A percentile compares a stretch with the other conserved stretches of the same genome.
Evolutionary conservation across 331 rosid species (phyloP).

Genomic region (Pyrus hybrid): DNA sequence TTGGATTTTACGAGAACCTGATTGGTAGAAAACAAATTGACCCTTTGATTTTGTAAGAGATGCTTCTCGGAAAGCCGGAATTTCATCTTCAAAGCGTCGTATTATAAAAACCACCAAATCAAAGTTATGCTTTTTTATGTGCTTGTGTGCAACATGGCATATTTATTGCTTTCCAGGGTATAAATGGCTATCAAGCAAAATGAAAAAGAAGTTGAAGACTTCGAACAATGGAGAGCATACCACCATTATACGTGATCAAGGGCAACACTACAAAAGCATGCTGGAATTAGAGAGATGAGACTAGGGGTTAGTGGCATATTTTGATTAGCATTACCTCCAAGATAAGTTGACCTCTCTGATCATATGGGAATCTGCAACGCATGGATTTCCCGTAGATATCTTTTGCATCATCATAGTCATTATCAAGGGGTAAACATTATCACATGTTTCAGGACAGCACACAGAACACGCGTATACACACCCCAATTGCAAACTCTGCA

Average conservation of each 20-base stretch:
- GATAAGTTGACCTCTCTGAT: slow-evolving; percentile 70
- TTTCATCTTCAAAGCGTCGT: too few relatives aligned
- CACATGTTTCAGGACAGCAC: slow-evolving; percentile 81
- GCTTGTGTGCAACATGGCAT: background rate
- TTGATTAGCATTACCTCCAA: slow-evolving; percentile 63
- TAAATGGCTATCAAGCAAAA: background rate
- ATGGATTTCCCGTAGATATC: slow-evolving; percentile 79
- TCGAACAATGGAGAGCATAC: too few relatives aligned
- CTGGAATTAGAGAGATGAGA: background rate
- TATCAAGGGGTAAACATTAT: slow-evolving; percentile 83
- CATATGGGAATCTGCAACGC: slow-evolving; percentile 85
- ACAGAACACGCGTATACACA: slow-evolving; percentile 58
- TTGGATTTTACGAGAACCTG: too few relatives aligned
- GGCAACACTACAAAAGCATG: background rate
- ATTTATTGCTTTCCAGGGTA: background rate
- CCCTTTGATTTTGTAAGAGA: too few relatives aligned
- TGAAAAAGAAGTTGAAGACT: background rate
- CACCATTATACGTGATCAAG: background rate
- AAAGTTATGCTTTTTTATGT: background rate
- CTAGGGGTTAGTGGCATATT: slow-evolving; percentile 9
- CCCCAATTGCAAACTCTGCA: slow-evolving; percentile 68
- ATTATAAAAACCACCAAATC: background rate
- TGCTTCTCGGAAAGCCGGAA: too few relatives aligned
- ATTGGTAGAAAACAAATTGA: too few relatives aligned
- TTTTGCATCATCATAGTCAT: slow-evolving; percentile 80